Evolutionary conservation across 1,284 basidiomycete species (phyloP).

Genomic region (Laetiporus sulphureus): DNA sequence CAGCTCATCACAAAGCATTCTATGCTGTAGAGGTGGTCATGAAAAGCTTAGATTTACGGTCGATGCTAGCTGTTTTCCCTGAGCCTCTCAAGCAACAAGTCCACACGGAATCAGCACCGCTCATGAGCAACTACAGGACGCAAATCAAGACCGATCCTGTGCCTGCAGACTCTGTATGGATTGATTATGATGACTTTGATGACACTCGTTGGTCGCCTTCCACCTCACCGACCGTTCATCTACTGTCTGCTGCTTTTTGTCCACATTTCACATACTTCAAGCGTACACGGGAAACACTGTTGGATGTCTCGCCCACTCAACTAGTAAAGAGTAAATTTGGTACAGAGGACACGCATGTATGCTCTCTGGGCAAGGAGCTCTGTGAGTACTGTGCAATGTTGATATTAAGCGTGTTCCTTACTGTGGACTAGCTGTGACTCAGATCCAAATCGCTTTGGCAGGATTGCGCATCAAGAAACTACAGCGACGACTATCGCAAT

Average conservation of each 20-base stretch:
- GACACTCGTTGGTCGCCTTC: slow-evolving; percentile 69
- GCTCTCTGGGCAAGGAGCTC: slow-evolving; percentile 71
- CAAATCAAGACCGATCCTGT: slow-evolving; percentile 36
- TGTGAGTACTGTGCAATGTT: slow-evolving; percentile 39
- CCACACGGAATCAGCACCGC: slow-evolving; percentile 36
- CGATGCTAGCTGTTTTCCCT: slow-evolving; percentile 72
- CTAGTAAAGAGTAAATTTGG: slow-evolving; percentile 77
- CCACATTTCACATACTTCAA: slow-evolving; percentile 85
- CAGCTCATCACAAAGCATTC: slow-evolving; percentile 78
- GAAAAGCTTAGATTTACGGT: slow-evolving; percentile 74
- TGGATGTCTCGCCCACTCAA: slow-evolving; percentile 31
- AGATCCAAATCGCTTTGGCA: slow-evolving; percentile 67
- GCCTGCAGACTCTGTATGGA: slow-evolving; percentile 52
- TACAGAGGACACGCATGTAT: slow-evolving; percentile 79
- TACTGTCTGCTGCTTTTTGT: slow-evolving; percentile 71
- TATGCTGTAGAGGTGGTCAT: slow-evolving; percentile 89
- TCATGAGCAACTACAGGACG: slow-evolving; percentile 43
- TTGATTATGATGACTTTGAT: slow-evolving; percentile 79
- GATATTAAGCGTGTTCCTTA: not conserved
- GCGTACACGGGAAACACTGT: slow-evolving; percentile 30
- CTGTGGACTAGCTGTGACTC: slow-evolving; percentile 44
- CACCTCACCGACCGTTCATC: slow-evolving; percentile 54
- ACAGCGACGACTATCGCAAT: slow-evolving; percentile 17
- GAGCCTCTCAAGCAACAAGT: slow-evolving; percentile 63
- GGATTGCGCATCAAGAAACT: slow-evolving; percentile 49